These are phyloP conservation scores for Cladophialophora bantiana DNA, from an alignment of 2,329 filamentous ascomycete genomes.

Conservation along the genomic window DNA sequence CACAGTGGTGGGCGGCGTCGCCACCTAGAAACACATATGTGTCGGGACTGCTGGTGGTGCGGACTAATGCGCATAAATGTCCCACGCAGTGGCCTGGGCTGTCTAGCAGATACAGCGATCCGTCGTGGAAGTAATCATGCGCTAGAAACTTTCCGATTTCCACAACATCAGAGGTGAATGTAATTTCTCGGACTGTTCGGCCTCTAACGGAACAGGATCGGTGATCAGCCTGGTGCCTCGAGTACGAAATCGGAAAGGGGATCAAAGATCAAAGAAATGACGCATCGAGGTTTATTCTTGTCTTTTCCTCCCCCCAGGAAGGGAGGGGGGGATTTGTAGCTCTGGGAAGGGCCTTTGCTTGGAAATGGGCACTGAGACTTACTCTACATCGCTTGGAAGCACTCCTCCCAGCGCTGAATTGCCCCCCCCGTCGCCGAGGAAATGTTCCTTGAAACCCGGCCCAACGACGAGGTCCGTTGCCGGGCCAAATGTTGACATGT, in stretches of 20 bases:
- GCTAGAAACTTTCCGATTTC: conserved; percentile 49
- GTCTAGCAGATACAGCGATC: conserved; percentile 53
- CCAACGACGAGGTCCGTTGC: conserved; percentile 60
- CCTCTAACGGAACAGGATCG: conserved; percentile 37
- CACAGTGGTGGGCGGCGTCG: conserved; percentile 55
- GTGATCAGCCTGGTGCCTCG: no score
- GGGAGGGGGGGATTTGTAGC: no score
- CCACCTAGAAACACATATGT: conserved; percentile 56
- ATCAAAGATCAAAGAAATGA: no score
- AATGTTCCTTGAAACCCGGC: conserved; percentile 56
- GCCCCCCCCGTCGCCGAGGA: conserved; percentile 54
- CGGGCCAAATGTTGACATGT: conserved; percentile 56
- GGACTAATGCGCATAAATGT: conserved; percentile 58
- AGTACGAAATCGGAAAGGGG: no score
- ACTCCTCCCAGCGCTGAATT: conserved; percentile 35
- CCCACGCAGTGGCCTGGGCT: conserved; percentile 57
- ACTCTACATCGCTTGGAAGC: conserved; percentile 36
- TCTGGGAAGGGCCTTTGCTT: no score
- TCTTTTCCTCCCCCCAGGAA: no score
- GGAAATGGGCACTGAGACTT: conserved; percentile 42
- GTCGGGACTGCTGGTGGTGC: conserved; percentile 44
- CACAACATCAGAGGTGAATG: conserved; percentile 25
- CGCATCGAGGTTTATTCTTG: no score
- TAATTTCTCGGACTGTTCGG: conserved; percentile 39
- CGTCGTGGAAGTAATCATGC: conserved; percentile 49